phyloP scores from a whole-genome alignment of 441 rosid species.

The Erodium moschatum region DNA sequence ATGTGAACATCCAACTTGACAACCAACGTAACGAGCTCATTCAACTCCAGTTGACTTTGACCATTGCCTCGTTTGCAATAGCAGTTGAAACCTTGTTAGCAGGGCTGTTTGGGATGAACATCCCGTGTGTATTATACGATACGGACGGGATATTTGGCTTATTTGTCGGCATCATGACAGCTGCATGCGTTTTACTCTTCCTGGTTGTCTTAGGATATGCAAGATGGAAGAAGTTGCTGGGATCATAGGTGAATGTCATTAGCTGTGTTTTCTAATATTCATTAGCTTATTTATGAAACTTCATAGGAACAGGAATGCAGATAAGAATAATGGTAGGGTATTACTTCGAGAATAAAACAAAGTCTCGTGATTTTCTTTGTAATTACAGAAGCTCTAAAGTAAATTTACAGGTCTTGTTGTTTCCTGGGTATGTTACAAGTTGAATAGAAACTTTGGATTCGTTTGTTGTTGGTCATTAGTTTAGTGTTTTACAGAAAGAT shows the following conservation, averaged over 20 bases:
- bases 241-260: conserved; percentile 31
- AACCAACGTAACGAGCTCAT: conserved; percentile 89
- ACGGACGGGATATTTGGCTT: conserved; percentile 37
- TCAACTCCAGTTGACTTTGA: conserved; percentile 74
- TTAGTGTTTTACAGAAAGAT: not conserved
- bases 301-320: not conserved
- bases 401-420: not conserved
- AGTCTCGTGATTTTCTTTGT: not conserved
- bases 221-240: conserved; percentile 88
- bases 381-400: not conserved
- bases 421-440: not conserved
- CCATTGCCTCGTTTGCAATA: conserved; percentile 75
- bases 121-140: conserved; percentile 42
- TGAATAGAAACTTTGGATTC: not conserved
- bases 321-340: not conserved
- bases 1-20: conserved; percentile 84
- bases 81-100: conserved; percentile 64
- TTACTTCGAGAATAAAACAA: not conserved
- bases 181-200: conserved; percentile 52
- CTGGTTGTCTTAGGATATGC: conserved; percentile 72
- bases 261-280: not conserved
- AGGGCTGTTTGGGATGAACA: conserved; percentile 77
- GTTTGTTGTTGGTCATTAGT: not conserved
- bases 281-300: not conserved
- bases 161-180: conserved; percentile 42